Base-by-base conservation (phyloP, 352 stramenopile genomes). In the Phytophthora pluvialis region DNA sequence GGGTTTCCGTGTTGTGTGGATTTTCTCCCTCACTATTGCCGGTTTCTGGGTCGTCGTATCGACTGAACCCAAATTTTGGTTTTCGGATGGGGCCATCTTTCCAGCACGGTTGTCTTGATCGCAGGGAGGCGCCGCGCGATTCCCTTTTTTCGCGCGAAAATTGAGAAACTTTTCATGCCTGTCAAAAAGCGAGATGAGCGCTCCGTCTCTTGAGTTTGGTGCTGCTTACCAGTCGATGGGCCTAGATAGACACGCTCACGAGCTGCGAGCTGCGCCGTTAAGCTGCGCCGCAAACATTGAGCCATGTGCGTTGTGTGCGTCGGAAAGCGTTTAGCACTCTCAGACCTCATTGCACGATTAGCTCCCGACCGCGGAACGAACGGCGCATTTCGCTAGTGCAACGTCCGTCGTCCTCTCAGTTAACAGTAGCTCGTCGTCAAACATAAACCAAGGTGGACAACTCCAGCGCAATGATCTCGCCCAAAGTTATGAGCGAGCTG, bases 401-500 rank as follows among this genome's bases (percentile, higher is more conserved):
- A 28, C 12, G 28, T 18, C 38, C 32, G 29, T 28, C 21, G 5
- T 18, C 32, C n/a, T 51, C 44, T 21, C 21, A 21, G 21, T 21
- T 21, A 21, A 21, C 21, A 35, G 21, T 21, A 59, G 56, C 12
- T 39, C 28, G 26, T 52, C 43, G 18, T 55, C 21, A 21, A 21
- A 21, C 21, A 21, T 2, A 21, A 21, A 2, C 21, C 31, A 26
- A 49, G 21, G 35, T 39, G 28, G 25, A 42, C 25, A 21, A 28
- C 38, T 32, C 13, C 3, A 39, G 51, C 39, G 31, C 38, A 31
- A 86, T 86, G 77, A 86, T 86, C 53, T 86, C 77, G 16, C 72
- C 75, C 43, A 86, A 82, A 47, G 77, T 86, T 47, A 86, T 86
- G 74, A 75, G 73, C 45, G 77, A 86, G 64, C 57, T 86, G 53